phyloP scores from a whole-genome alignment of 2,329 filamentous ascomycete genomes.

The Delphinella strobiligena region DNA sequence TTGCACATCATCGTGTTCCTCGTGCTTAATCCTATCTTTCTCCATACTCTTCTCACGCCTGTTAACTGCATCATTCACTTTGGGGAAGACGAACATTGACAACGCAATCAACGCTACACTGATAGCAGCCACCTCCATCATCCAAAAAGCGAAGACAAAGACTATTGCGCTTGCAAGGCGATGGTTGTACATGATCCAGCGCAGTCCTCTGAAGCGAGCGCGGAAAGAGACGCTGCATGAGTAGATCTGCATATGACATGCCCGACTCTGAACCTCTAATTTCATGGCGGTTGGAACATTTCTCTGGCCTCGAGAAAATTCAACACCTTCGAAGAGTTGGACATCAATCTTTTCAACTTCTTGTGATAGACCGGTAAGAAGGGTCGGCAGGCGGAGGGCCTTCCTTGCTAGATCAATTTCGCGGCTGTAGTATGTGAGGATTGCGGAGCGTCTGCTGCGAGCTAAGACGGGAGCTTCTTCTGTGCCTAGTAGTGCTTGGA shows the following conservation, averaged over 20 bases:
- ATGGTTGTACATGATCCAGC: slow-evolving; percentile 80
- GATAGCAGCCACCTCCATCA: slow-evolving; percentile 57
- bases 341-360: slow-evolving; percentile 55
- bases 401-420: slow-evolving; percentile 51
- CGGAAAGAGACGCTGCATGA: slow-evolving; percentile 53
- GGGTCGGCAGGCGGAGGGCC: slow-evolving; percentile 53
- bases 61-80: slow-evolving; percentile 11
- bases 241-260: slow-evolving; percentile 60
- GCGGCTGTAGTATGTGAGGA: slow-evolving; percentile 68
- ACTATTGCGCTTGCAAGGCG: slow-evolving; percentile 55
- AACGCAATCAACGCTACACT: slow-evolving; percentile 51
- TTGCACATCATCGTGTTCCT: slow-evolving; percentile 15
- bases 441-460: slow-evolving; percentile 56
- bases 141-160: slow-evolving; percentile 66
- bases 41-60: slow-evolving; percentile 6
- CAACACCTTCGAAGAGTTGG: slow-evolving; percentile 59
- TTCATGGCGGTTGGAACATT: slow-evolving; percentile 42
- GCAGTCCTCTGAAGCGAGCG: slow-evolving; percentile 63
- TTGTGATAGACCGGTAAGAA: slow-evolving; percentile 52
- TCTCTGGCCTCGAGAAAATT: slow-evolving; percentile 46
- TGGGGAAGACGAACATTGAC: slow-evolving; percentile 26
- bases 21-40: slow-evolving; percentile 13
- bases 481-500: background rate
- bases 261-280: slow-evolving; percentile 59
- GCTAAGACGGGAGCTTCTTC: slow-evolving; percentile 18